phyloP scores from a whole-genome alignment of 257 asterid species.

The Scutellaria baicalensis region DNA sequence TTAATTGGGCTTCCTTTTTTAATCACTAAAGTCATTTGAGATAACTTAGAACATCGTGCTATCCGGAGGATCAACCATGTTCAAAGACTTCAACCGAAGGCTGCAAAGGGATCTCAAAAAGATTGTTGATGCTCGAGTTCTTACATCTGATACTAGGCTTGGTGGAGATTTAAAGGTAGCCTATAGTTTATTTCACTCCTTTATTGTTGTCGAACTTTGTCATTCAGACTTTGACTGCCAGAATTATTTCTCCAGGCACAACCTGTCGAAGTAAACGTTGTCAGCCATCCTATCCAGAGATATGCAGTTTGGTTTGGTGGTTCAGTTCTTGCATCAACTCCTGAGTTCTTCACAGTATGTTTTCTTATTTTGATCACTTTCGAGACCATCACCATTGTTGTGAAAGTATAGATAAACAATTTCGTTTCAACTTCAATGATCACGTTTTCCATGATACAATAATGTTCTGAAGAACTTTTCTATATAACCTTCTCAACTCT shows the following conservation, averaged over 20 bases:
- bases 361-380: neutral
- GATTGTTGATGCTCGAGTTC: conserved; percentile 85
- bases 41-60: conserved; percentile 31
- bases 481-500: neutral
- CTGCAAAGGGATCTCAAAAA: conserved; percentile 85
- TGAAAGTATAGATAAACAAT: too few relatives aligned
- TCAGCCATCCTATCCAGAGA: conserved; percentile 91
- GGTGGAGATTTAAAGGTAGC: conserved; percentile 66
- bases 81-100: conserved; percentile 91
- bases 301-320: conserved; percentile 99
- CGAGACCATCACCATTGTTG: too few relatives aligned
- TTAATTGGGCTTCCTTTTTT: neutral
- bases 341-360: conserved; percentile 77
- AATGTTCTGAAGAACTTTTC: too few relatives aligned
- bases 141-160: conserved; percentile 61
- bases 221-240: conserved; percentile 3
- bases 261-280: conserved; percentile 94
- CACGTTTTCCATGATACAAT: too few relatives aligned
- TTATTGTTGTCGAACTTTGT: neutral
- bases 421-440: too few relatives aligned
- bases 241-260: conserved; percentile 45
- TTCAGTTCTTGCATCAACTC: conserved; percentile 91
- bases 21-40: neutral
- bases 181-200: neutral
- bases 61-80: conserved; percentile 98